Evolutionary conservation across 257 asterid genomes (phyloP), one percentile per base, ranked within the genome.

Genomic region (Solanum rostratum): DNA sequence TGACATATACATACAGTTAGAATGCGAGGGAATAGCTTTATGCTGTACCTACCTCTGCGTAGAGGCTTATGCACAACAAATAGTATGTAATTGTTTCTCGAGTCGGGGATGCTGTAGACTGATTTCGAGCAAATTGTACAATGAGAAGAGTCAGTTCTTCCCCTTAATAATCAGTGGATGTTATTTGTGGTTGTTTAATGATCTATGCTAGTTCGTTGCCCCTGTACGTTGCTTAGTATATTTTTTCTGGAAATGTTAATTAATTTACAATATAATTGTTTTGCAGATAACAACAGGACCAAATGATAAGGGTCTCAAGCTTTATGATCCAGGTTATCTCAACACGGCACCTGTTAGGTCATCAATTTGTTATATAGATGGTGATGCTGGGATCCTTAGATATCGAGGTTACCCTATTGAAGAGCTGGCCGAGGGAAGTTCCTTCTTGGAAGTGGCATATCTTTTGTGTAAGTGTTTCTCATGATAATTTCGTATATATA

Each of bases 271-370:
- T 84, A 27, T 52, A 24, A 79, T 68, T 68, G 84, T 84, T 83
- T 79, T 87, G 79, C 95, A 95, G 99, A 94, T 95, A 88, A 89
- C 91, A 79, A 83, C 91, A 1, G 98, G 93, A 46, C 85, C 92
- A 79, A 85, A 85, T 88, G 99, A 96, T 88, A 96, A 96, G 91
- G 99, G 99, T 88, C 94, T 96, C 81, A 96, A 96, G 91, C 97
- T 96, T 66, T 96, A 95, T 86, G 99, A 96, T 90, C 99, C 99
- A 0, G 99, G 99, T 30, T 96, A 96, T 88, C 97, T 95, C 71
- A 96, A 96, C 87, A 96, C 98, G 8, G 99, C 99, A 80, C 99
- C 99, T 1, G 99, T 96, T 27, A 90, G 97, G 80, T 96, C 99
- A 19, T 93, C 98, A 3, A 93, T 96, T 82, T 95, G 94, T 85